Percentiles rank a stretch among this genome's conserved stretches.
These are phyloP conservation scores for Lentinula guzmanii DNA, from an alignment of 768 basidiomycete genomes.

Conservation along the genomic window DNA sequence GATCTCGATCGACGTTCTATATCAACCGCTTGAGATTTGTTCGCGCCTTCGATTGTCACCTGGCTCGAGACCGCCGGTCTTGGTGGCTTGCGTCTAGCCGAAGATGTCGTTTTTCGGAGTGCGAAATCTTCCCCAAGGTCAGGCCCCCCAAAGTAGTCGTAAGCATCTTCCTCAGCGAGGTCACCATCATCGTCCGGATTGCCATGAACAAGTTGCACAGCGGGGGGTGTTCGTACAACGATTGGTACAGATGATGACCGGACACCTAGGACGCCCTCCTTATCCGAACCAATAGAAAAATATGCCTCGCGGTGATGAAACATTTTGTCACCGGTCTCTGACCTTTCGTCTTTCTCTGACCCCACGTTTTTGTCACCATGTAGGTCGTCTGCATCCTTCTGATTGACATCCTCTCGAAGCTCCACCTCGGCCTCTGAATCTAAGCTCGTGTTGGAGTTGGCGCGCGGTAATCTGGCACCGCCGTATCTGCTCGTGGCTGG, in stretches of 20 bases:
- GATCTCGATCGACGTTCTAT: conserved; percentile 18
- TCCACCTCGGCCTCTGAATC: conserved; percentile 1
- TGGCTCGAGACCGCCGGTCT: neutral
- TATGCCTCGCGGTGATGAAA: conserved; percentile 19
- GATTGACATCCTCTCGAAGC: neutral
- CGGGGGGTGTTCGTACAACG: conserved; percentile 16
- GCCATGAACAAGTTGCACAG: conserved; percentile 8
- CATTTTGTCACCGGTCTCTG: conserved; percentile 14
- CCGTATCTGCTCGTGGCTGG: conserved; percentile 26
- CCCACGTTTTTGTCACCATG: neutral
- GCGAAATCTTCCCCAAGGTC: conserved; percentile 48
- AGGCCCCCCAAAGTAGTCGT: conserved; percentile 56
- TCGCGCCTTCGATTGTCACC: neutral
- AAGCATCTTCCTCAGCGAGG: conserved; percentile 31
- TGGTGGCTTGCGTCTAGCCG: conserved; percentile 6
- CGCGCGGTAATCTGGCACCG: neutral
- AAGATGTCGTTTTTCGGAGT: conserved; percentile 17
- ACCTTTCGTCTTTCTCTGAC: conserved; percentile 11
- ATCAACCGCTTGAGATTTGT: conserved; percentile 7
- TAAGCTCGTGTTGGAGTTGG: neutral
- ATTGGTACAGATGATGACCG: conserved; percentile 13
- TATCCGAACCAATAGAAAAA: conserved; percentile 11
- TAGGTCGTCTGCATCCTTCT: neutral
- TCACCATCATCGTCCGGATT: conserved; percentile 21
- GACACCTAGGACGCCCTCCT: conserved; percentile 4